Base-by-base conservation (phyloP, 2,329 filamentous ascomycete species). In the Pseudogymnoascus verrucosus region DNA sequence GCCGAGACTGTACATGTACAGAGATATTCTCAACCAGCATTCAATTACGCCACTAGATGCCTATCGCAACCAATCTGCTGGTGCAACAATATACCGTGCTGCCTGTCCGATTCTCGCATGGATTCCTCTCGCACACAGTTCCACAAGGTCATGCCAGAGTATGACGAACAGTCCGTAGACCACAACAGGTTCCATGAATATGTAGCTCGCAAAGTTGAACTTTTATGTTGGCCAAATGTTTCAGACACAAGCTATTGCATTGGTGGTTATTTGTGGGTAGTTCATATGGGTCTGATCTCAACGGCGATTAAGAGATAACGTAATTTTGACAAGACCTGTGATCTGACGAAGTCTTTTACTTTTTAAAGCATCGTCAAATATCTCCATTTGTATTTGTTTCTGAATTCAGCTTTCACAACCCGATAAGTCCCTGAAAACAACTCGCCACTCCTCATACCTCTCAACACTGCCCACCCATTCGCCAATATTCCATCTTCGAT, bases 401-500 rank as follows among this genome's bases (percentile, higher is more conserved):
- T 14, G 19, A 26, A 8, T 4, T 14, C 42, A 26, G 12, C 42
- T 47, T 47, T 21, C 21, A 12, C 19, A 23, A 14, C 7, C 14
- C 16, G 23, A 51, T 51, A 51, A n/a, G 44, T 28, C 21, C 26
- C 10, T n/a, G 21, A 28, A 44, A 51, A n/a, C 44, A 51, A 54
- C 7, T 7, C 47, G 8, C 8, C 31, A n/a, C 40, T 44, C n/a
- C n/a, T 19, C 10, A 16, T 10, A 16, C 5, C 26, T 34, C 47
- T 62, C 21, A 68, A 65, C 65, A 67, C 42, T 66, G 64, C 21
- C 67, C 67, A 62, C 67, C 67, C 62, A 68, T 66, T n/a, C 66
- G 65, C 67, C 67, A 68, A 57, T 68, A 67, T 28, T 68, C 66
- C 59, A 67, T 62, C 5, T 37, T 57, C 44, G 64, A 64, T 40